Evolutionary conservation across 2,329 filamentous ascomycete genomes (phyloP), one percentile per base, ranked within the genome.

Genomic region (Colletotrichum theobromicola): DNA sequence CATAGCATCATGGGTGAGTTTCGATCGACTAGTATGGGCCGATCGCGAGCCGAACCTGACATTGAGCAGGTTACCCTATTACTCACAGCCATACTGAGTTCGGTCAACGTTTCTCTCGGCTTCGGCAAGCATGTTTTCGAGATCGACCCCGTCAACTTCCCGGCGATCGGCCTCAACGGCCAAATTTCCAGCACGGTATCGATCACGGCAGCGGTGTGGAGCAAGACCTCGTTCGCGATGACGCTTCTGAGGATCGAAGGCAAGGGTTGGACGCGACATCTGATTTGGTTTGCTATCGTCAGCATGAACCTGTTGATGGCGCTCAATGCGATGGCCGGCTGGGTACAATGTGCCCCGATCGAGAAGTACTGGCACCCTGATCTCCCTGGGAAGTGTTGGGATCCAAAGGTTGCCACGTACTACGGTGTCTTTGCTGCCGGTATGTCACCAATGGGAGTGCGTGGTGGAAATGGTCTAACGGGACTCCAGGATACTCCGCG

Each of bases 161-260:
- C 73, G 12, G 9, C 24, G 24, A 61, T 74, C 6, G 60, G 70
- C n/a, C 70, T 80, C 34, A 72, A 78, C 24, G 80, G 79, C 32
- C 81, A 82, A 32, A 68, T 82, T 5, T 77, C 78, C 5, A 81
- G 79, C 4, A 69, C 77, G 6, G 81, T 82, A 57, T 82, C 81
- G 10, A 80, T 84, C n/a, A 75, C 82, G 18, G 80, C 83, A 2
- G 84, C 83, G 6, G 79, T 82, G 1, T 79, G 78, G 68, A 84
- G 82, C 74, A 85, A 85, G 72, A 82, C 83, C 0, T 84, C 84
- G 0, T 84, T 85, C 69, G 83, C 82, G 12, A 77, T 84, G n/a
- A 84, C 83, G 0, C 75, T 84, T 4, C 78, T 84, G 26, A 79
- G 82, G 5, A 79, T 84, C 35, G 76, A 79, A 5, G 58, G 70